These are phyloP conservation scores for Podila epigama DNA, from an alignment of 192 early-diverging fungal species.

Conservation along the genomic window DNA sequence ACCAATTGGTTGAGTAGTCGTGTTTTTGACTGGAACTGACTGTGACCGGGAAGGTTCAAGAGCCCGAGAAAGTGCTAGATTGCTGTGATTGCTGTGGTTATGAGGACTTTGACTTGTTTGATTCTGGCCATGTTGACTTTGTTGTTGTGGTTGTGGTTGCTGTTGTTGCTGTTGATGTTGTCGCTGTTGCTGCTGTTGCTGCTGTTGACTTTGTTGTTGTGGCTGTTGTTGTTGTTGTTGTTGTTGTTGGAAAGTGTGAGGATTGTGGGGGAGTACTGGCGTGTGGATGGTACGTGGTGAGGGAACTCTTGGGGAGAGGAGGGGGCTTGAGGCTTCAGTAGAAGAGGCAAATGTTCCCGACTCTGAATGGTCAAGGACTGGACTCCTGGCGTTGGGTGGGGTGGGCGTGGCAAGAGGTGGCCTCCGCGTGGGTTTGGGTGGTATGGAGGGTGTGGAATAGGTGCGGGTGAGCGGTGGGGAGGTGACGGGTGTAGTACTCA, in stretches of 20 bases:
- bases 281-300: too few species aligned
- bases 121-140: neutral
- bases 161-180: neutral
- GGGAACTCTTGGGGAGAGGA: neutral
- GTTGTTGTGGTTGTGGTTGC: neutral
- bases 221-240: too few species aligned
- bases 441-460: slow-evolving; percentile 50
- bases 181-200: too few species aligned
- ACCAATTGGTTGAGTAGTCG: neutral
- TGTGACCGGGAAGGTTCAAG: slow-evolving; percentile 7
- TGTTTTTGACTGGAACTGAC: slow-evolving; percentile 17
- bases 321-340: neutral
- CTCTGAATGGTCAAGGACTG: slow-evolving; percentile 26
- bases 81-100: neutral
- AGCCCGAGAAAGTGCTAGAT: too few species aligned
- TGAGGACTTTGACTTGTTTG: too few species aligned
- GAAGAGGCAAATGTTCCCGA: slow-evolving; percentile 16
- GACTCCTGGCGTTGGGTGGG: slow-evolving; percentile 30
- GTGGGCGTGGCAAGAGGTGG: slow-evolving; percentile 14
- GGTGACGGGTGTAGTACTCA: slow-evolving; percentile 8
- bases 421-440: slow-evolving; percentile 61
- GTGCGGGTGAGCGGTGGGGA: slow-evolving; percentile 14
- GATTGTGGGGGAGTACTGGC: too few species aligned
- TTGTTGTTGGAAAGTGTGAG: too few species aligned
- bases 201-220: too few species aligned